Percentiles rank a stretch among this genome's conserved stretches.
These are phyloP conservation scores for Fusarium sp. DNA, from an alignment of 2,329 filamentous ascomycete species.

Conservation along the genomic window DNA sequence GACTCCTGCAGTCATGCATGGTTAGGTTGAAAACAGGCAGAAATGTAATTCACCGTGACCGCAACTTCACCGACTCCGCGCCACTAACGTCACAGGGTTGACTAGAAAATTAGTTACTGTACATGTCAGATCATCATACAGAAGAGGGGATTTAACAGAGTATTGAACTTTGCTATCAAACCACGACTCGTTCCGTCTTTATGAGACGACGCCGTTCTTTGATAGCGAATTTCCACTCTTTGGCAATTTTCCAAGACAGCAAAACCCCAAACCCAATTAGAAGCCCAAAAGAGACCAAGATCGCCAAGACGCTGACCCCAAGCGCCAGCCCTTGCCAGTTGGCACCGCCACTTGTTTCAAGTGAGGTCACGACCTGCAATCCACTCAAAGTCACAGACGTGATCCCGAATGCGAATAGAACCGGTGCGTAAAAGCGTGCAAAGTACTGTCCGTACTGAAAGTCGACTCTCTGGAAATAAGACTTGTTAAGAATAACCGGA, in stretches of 20 bases:
- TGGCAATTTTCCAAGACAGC: not conserved
- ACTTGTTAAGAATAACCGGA: not conserved
- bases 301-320: not conserved
- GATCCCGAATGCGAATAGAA: not conserved
- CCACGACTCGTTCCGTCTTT: not conserved
- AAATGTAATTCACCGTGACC: too few relatives aligned
- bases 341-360: not conserved
- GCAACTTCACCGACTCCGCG: not conserved
- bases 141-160: too few relatives aligned
- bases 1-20: not conserved
- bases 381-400: not conserved
- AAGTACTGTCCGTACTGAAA: conserved; percentile 4
- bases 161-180: not conserved
- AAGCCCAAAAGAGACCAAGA: conserved; percentile 3
- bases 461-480: not conserved
- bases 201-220: not conserved
- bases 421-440: not conserved
- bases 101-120: too few relatives aligned
- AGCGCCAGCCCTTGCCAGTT: not conserved
- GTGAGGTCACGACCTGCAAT: not conserved
- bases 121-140: not conserved
- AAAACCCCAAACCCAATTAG: not conserved
- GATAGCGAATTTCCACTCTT: not conserved
- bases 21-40: not conserved
- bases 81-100: not conserved